phyloP scores from a whole-genome alignment of 129 eudicot species.

The Artemisia annua region DNA sequence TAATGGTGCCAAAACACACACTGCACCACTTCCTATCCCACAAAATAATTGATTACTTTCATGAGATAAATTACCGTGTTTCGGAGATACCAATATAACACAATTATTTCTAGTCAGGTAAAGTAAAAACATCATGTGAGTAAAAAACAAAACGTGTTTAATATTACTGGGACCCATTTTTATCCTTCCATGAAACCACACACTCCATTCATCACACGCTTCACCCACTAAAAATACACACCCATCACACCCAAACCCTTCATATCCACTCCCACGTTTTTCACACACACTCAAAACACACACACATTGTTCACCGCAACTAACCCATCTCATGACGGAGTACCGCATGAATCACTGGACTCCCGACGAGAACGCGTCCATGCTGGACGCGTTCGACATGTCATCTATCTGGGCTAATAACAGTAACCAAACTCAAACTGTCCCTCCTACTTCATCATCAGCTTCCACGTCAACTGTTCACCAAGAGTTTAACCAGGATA shows the following conservation, averaged over 20 bases:
- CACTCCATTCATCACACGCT: constrained; percentile 10
- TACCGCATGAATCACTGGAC: constrained; percentile 46
- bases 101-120: no score
- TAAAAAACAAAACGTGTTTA: constrained; percentile 20
- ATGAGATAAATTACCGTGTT: neutral
- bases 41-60: no score
- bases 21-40: no score
- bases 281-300: constrained; percentile 20
- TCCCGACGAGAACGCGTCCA: constrained; percentile 38
- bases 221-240: constrained; percentile 2
- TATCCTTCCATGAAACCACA: constrained; percentile 19
- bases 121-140: no score
- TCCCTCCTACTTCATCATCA: constrained; percentile 26
- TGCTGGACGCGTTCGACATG: constrained; percentile 49
- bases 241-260: neutral
- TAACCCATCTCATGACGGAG: constrained; percentile 24
- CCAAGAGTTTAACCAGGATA: constrained; percentile 40
- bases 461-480: constrained; percentile 26
- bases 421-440: constrained; percentile 9
- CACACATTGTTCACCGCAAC: neutral
- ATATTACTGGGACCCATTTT: constrained; percentile 9
- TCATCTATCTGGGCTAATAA: constrained; percentile 41
- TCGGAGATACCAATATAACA: neutral
- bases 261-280: constrained; percentile 13
- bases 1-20: no score